Conservation (phyloP, 345 rosid species). For the Cardamine resedifolia region DNA sequence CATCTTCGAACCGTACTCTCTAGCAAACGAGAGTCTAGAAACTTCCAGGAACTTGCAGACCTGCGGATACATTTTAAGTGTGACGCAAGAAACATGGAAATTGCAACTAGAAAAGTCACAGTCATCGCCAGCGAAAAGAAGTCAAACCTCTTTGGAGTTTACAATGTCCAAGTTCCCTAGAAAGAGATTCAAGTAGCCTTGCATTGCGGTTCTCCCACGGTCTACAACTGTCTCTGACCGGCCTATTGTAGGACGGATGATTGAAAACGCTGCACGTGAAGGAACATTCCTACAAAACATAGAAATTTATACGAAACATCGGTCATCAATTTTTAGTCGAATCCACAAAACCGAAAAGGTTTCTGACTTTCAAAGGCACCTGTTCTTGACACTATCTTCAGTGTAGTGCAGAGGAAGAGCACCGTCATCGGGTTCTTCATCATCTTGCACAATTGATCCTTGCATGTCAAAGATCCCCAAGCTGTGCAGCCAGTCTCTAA, state of each 20-base stretch:
- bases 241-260: conserved; percentile 70
- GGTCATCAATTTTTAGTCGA: neutral
- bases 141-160: conserved; percentile 77
- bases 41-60: conserved; percentile 94
- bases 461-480: conserved; percentile 75
- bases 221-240: conserved; percentile 65
- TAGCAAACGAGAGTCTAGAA: conserved; percentile 75
- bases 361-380: conserved; percentile 38
- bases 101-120: neutral
- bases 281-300: conserved; percentile 63
- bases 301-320: neutral
- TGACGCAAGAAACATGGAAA: conserved; percentile 23
- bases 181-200: conserved; percentile 84
- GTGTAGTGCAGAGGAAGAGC: conserved; percentile 58
- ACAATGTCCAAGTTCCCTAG: conserved; percentile 83
- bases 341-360: neutral
- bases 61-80: conserved; percentile 39
- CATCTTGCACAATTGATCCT: conserved; percentile 70
- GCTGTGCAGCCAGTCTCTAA: conserved; percentile 89
- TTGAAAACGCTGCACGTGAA: conserved; percentile 71
- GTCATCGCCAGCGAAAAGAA: neutral
- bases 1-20: conserved; percentile 81
- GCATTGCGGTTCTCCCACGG: conserved; percentile 79
- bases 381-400: conserved; percentile 67
- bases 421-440: conserved; percentile 90